A percentile compares a stretch with the other conserved stretches of the same genome.
Conservation (phyloP, 306 rosid genomes). For the Corylus heterophylla region DNA sequence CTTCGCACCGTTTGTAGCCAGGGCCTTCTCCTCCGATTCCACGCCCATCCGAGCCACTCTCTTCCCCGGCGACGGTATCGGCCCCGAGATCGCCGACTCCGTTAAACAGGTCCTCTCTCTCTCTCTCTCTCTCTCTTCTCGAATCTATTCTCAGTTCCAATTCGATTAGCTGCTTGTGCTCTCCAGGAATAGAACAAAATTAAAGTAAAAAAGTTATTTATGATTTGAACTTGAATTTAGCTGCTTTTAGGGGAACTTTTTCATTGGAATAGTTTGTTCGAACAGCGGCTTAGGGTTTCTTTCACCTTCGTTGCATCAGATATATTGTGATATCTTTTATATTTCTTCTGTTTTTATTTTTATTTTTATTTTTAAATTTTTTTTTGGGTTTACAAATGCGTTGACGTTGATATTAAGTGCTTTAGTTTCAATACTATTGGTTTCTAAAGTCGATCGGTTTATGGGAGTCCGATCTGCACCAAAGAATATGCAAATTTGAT, state of each 20-base stretch:
- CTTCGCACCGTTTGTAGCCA: constrained; percentile 4
- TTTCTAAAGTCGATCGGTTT: background rate
- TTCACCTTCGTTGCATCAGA: background rate
- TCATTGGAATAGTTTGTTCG: background rate
- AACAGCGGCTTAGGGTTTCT: background rate
- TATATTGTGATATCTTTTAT: background rate
- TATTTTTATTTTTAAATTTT: background rate
- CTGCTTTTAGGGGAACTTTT: background rate
- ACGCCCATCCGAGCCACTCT: constrained; percentile 87
- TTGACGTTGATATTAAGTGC: background rate
- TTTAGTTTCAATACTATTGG: background rate
- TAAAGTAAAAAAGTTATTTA: too few relatives aligned
- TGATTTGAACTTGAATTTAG: background rate
- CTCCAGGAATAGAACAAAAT: background rate
- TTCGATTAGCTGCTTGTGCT: background rate
- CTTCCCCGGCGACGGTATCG: constrained; percentile 97
- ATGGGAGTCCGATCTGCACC: background rate
- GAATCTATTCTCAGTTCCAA: background rate
- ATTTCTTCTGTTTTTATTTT: too few relatives aligned
- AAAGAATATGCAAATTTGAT: background rate
- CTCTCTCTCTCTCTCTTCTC: background rate
- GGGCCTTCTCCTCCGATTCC: constrained; percentile 64
- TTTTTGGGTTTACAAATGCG: too few relatives aligned
- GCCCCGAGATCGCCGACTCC: constrained; percentile 95
- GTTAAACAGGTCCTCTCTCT: constrained; percentile 70